phyloP scores from a whole-genome alignment of 208 protist species.

The Wallacemonas rigidus region DNA sequence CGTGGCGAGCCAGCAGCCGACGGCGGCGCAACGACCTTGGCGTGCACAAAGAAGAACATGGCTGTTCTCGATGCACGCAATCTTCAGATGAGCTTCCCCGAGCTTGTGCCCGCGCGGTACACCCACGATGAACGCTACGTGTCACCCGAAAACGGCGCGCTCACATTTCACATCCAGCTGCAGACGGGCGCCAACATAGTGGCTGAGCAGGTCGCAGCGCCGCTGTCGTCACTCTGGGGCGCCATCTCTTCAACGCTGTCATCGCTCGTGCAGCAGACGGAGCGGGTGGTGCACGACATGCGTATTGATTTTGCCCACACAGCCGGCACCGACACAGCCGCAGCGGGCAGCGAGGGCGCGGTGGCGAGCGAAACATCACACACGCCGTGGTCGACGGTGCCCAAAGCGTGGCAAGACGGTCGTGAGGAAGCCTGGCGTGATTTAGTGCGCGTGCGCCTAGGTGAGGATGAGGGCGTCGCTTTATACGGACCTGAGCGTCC shows the following conservation, averaged over 20 bases:
- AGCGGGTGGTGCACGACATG: slow-evolving; percentile 46
- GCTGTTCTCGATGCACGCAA: slow-evolving; percentile 27
- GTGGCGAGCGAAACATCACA: not conserved
- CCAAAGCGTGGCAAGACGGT: slow-evolving; percentile 46
- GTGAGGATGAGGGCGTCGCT: slow-evolving; percentile 61
- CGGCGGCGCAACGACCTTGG: slow-evolving; percentile 9
- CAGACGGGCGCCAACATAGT: slow-evolving; percentile 62
- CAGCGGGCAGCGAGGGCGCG: slow-evolving; percentile 4
- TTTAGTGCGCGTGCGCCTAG: slow-evolving; percentile 46
- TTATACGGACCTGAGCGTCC: slow-evolving; percentile 55
- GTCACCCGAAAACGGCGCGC: slow-evolving; percentile 24
- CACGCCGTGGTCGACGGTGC: slow-evolving; percentile 65
- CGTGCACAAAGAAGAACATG: slow-evolving; percentile 24
- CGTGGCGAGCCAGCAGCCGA: not conserved
- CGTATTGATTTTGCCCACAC: slow-evolving; percentile 35
- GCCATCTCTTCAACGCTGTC: slow-evolving; percentile 53
- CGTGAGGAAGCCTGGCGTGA: slow-evolving; percentile 56
- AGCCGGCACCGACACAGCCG: not conserved
- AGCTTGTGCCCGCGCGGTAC: slow-evolving; percentile 50
- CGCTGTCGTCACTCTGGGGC: slow-evolving; percentile 64
- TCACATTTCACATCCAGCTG: slow-evolving; percentile 60
- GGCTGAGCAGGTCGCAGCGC: slow-evolving; percentile 52
- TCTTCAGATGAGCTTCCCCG: slow-evolving; percentile 50
- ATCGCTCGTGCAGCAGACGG: slow-evolving; percentile 46
- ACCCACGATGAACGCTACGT: slow-evolving; percentile 35